Base-by-base conservation (phyloP, 164 flowering plant genomes). In the Magnolia changhungtana region DNA sequence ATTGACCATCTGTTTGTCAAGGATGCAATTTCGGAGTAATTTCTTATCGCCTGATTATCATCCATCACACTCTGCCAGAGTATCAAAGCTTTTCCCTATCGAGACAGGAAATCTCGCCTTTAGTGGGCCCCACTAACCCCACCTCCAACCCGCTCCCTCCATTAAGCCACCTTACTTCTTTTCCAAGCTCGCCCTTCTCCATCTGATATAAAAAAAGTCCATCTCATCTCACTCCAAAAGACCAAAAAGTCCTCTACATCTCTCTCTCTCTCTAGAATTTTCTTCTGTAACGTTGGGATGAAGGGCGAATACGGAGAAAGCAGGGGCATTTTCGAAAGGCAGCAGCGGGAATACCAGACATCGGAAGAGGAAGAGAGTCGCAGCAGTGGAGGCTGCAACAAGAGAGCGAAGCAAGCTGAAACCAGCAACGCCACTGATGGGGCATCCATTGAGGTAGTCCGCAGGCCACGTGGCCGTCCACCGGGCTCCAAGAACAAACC, bases 401-500 rank as follows among this genome's bases (percentile, higher is more conserved):
- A 63, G 61, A 72, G 76, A 21, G n/a, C 69, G 6, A 24, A 82
- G 29, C 74, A 71, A 74, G 7, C 27, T 67, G 73, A 16, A 58
- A 51, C 14, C 19, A 73, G 72, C 52, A 31, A 14, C 65, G 50
- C 64, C 4, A 83, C 75, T 49, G 91, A 90, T 50, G 91, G 92
- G 0, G 88, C 91, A 16, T 66, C 87, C 71, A 87, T 88, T 2
- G 92, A 89, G 69, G 86, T 88, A 1, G 86, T 80, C 9, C 78
- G 90, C 16, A 80, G 91, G 5, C 91, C 92, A 5, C 76, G 95
- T 20, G 95, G 95, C 37, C 82, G 95, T 8, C 95, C 95, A 0
- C 95, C 92, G 13, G 95, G 95, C 1, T 91, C 95, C 49, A 91
- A 91, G 70, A 91, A 91, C 83, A 89, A 83, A 71, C 90, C 92